Conservation (phyloP, 2,329 filamentous ascomycete species). For the Tothia fuscella region DNA sequence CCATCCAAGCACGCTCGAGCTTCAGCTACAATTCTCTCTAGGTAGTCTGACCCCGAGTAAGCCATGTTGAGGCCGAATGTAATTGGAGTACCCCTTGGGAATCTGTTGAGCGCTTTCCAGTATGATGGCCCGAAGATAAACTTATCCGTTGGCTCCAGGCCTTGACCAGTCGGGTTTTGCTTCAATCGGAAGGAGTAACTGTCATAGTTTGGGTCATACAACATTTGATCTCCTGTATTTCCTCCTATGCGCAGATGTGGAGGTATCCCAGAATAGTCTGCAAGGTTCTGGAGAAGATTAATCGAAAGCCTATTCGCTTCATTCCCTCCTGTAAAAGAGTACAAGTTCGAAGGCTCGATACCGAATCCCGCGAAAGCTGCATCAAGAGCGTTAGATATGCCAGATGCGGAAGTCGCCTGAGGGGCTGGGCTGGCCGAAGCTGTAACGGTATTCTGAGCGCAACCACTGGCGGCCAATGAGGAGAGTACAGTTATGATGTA, state of each 20-base stretch:
- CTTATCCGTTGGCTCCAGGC: slow-evolving; percentile 27
- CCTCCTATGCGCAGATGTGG: slow-evolving; percentile 39
- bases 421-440: not conserved
- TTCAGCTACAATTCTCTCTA: slow-evolving; percentile 30
- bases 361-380: slow-evolving; percentile 31
- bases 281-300: slow-evolving; percentile 38
- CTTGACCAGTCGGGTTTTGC: slow-evolving; percentile 30
- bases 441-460: not conserved
- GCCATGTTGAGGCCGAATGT: slow-evolving; percentile 40
- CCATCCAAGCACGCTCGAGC: slow-evolving; percentile 27
- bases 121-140: slow-evolving; percentile 36
- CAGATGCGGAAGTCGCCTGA: not conserved
- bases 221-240: slow-evolving; percentile 40
- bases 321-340: slow-evolving; percentile 36
- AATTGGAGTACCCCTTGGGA: slow-evolving; percentile 38
- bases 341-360: slow-evolving; percentile 41
- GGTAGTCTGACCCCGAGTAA: slow-evolving; percentile 33
- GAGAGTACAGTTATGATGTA: too few species aligned
- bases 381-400: not conserved
- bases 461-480: not conserved
- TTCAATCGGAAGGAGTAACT: slow-evolving; percentile 23
- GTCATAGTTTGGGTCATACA: slow-evolving; percentile 28
- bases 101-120: slow-evolving; percentile 36
- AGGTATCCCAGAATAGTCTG: slow-evolving; percentile 36
- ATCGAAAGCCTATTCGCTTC: slow-evolving; percentile 32